Conservation (phyloP, 306 rosid genomes). For the Sphenostylis stenocarpa region DNA sequence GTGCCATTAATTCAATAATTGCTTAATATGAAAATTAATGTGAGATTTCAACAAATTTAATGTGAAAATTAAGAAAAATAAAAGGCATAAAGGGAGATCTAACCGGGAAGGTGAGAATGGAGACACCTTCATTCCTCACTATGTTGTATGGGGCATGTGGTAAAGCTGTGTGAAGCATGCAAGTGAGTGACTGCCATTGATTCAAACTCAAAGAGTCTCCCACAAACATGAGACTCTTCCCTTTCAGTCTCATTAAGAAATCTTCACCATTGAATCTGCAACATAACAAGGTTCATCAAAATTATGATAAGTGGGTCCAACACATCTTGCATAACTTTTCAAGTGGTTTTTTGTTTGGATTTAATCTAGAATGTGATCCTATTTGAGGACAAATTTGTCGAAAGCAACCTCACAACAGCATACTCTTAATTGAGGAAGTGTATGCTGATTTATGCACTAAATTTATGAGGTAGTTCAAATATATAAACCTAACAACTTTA, state of each 20-base stretch:
- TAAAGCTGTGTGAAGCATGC: slow-evolving; percentile 48
- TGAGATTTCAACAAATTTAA: no score
- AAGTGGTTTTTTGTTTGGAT: slow-evolving; percentile 8
- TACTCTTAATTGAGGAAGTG: background rate
- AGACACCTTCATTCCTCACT: slow-evolving; percentile 27
- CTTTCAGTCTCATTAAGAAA: slow-evolving; percentile 43
- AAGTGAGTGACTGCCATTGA: slow-evolving; percentile 72
- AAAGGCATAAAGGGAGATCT: background rate
- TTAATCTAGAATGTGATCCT: slow-evolving; percentile 13
- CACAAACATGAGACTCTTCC: slow-evolving; percentile 56
- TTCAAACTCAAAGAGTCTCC: slow-evolving; percentile 71
- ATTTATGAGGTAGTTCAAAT: slow-evolving; percentile 3
- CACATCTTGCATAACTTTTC: background rate
- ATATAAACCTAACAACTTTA: background rate
- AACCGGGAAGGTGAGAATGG: slow-evolving; percentile 52
- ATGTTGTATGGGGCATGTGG: slow-evolving; percentile 39
- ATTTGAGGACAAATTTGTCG: slow-evolving; percentile 25
- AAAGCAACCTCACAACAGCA: slow-evolving; percentile 32
- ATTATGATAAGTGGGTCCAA: slow-evolving; percentile 9
- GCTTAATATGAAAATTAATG: no score
- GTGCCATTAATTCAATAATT: no score
- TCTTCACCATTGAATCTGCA: slow-evolving; percentile 53
- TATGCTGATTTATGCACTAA: background rate
- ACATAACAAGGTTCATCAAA: background rate
- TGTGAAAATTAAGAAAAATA: background rate